phyloP scores from a whole-genome alignment of 352 stramenopile species.

The Globisporangium polare region DNA sequence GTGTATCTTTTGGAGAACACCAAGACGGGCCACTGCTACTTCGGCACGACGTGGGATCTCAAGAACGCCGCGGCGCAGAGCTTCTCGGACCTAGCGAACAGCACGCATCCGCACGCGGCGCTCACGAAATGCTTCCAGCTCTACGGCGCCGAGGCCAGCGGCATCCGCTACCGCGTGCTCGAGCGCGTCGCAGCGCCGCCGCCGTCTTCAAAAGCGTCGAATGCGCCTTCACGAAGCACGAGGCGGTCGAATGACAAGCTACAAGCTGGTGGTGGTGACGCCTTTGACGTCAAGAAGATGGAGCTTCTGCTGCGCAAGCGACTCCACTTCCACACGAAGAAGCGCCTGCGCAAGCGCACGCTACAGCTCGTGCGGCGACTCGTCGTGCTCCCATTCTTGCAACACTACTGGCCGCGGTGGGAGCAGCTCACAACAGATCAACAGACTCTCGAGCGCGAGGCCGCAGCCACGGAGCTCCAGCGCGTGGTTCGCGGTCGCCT shows the following conservation, averaged over 20 bases:
- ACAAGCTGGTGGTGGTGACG: neutral
- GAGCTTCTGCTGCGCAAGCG: slow-evolving; percentile 38
- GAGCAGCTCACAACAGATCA: slow-evolving; percentile 4
- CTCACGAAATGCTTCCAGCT: slow-evolving; percentile 38
- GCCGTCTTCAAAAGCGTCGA: slow-evolving; percentile 4
- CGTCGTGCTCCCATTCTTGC: slow-evolving; percentile 32
- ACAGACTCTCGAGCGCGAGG: slow-evolving; percentile 22
- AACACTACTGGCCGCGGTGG: slow-evolving; percentile 35
- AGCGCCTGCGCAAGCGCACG: slow-evolving; percentile 25
- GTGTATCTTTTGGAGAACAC: slow-evolving; percentile 63
- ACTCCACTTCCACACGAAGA: slow-evolving; percentile 31
- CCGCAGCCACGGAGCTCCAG: slow-evolving; percentile 39
- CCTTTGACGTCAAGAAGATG: slow-evolving; percentile 55
- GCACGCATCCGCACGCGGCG: slow-evolving; percentile 37
- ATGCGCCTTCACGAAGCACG: neutral
- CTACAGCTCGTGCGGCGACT: slow-evolving; percentile 33
- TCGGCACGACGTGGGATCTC: slow-evolving; percentile 75
- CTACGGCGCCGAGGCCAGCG: slow-evolving; percentile 33
- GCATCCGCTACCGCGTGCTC: slow-evolving; percentile 53
- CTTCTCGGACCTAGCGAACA: slow-evolving; percentile 41
- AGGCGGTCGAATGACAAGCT: neutral
- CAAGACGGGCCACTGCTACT: slow-evolving; percentile 56
- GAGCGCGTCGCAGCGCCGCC: slow-evolving; percentile 33
- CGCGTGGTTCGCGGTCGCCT: slow-evolving; percentile 25
- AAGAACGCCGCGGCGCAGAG: slow-evolving; percentile 46